Evolutionary conservation across 148 eudicot species (phyloP).

Genomic region (Chenopodium album): DNA sequence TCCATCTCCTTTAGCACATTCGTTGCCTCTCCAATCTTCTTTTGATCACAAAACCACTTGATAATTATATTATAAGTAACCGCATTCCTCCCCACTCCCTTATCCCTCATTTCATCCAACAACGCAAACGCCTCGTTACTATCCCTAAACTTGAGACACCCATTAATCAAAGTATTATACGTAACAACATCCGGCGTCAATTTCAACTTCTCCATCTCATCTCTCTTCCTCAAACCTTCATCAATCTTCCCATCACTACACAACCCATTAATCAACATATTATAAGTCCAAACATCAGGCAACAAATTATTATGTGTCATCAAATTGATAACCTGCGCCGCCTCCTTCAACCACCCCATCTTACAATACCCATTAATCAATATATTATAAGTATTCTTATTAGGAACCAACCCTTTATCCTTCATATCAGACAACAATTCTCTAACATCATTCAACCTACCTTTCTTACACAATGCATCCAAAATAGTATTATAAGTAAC

Average conservation of each 20-base stretch:
- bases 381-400: slow-evolving; percentile 62
- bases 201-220: slow-evolving; percentile 61
- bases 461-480: slow-evolving; percentile 60
- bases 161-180: slow-evolving; percentile 71
- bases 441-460: slow-evolving; percentile 58
- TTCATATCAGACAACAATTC: slow-evolving; percentile 74
- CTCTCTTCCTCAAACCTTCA: slow-evolving; percentile 53
- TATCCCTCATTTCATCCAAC: slow-evolving; percentile 66
- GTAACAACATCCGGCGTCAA: slow-evolving; percentile 63
- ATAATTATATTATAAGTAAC: slow-evolving; percentile 69
- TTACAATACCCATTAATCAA: slow-evolving; percentile 80
- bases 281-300: slow-evolving; percentile 87
- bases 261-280: slow-evolving; percentile 58
- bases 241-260: slow-evolving; percentile 62
- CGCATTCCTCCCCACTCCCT: slow-evolving; percentile 45
- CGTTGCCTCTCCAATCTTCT: slow-evolving; percentile 58
- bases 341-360: slow-evolving; percentile 75
- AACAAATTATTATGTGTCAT: slow-evolving; percentile 52
- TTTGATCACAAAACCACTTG: slow-evolving; percentile 66
- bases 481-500: slow-evolving; percentile 73
- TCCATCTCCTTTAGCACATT: slow-evolving; percentile 52
- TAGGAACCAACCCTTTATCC: slow-evolving; percentile 49
- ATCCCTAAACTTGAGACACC: slow-evolving; percentile 38
- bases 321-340: slow-evolving; percentile 56
- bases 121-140: slow-evolving; percentile 45